Base-by-base conservation (phyloP, 2,329 filamentous ascomycete genomes). In the Cephalotrichum gorgonifer region DNA sequence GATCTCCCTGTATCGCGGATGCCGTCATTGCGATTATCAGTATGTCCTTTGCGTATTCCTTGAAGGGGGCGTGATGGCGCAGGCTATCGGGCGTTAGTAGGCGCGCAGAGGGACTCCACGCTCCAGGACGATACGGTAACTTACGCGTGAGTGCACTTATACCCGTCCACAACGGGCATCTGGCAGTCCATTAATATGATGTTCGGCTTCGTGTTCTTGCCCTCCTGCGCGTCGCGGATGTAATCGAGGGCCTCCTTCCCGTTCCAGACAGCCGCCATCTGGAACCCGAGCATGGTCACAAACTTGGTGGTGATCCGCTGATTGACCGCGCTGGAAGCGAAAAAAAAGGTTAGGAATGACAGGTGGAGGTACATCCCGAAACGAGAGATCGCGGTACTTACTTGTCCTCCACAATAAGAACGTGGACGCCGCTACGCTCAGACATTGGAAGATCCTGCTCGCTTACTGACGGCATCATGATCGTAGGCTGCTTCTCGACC, bases 331-430 rank as follows among this genome's bases (percentile, higher is more conserved):
- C 72, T 76, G 30, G 23, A 15, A 20, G 17, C 11, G n/a, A 35
- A 3, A 6, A 12, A 15, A 27, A 25, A 6, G 17, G 44, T 46
- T 55, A 57, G 54, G 22, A 11, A 14, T 12, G 35, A 35, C 22
- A 15, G 5, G 6, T 17, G 2, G 3, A 23, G 12, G 20, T 22
- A 5, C 17, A 6, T 15, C 27, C n/a, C 3, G 17, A 3, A 7
- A 11, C 6, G 17, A 4, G 43, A 28, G 43, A 26, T 25, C 3
- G 22, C 17, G 27, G 7, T 17, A 71, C 78, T 70, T 68, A 81
- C 78, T 90, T 89, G 60, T 91, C 87, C 64, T 91, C 87, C 2
- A 90, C 86, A 1, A 93, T 79, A 20, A 91, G 65, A n/a, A 91
- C 71, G 44, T 86, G 78, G 6, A 83, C 73, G 33, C 78, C 75